phyloP scores from a whole-genome alignment of 2,329 filamentous ascomycete genomes.

The Boeremia lycopersici region DNA sequence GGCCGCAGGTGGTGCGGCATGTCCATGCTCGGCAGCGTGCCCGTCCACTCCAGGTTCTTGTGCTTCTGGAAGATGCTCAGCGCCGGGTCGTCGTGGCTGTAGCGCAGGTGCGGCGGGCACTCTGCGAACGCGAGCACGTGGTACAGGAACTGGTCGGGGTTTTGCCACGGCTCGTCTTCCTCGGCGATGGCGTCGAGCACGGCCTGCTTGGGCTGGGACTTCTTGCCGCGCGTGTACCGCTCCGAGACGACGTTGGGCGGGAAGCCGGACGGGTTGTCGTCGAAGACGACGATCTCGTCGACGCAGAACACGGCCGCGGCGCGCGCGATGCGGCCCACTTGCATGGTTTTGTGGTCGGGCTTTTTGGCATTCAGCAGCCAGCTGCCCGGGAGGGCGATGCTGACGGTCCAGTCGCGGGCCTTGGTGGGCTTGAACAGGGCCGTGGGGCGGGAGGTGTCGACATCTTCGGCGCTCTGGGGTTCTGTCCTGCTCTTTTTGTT shows the following conservation, averaged over 20 bases:
- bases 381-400: conserved; percentile 78
- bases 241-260: conserved; percentile 28
- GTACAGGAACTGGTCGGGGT: conserved; percentile 79
- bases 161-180: conserved; percentile 62
- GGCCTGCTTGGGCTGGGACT: conserved; percentile 48
- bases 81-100: conserved; percentile 49
- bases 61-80: conserved; percentile 77
- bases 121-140: conserved; percentile 84
- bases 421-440: conserved; percentile 69
- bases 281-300: conserved; percentile 82
- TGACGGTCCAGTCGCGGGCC: conserved; percentile 74
- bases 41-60: conserved; percentile 75
- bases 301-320: conserved; percentile 82
- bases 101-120: conserved; percentile 75
- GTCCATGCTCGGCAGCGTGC: conserved; percentile 76
- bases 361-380: conserved; percentile 69
- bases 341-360: conserved; percentile 74
- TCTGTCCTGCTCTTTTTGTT: conserved; percentile 26
- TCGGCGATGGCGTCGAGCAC: conserved; percentile 43
- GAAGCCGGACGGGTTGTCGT: conserved; percentile 64
- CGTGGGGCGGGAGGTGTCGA: conserved; percentile 69
- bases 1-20: conserved; percentile 82
- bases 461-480: conserved; percentile 18
- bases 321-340: conserved; percentile 78
- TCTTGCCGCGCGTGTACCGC: conserved; percentile 28